Base-by-base conservation (phyloP, 2,329 filamentous ascomycete species). In the Cadophora malorum region DNA sequence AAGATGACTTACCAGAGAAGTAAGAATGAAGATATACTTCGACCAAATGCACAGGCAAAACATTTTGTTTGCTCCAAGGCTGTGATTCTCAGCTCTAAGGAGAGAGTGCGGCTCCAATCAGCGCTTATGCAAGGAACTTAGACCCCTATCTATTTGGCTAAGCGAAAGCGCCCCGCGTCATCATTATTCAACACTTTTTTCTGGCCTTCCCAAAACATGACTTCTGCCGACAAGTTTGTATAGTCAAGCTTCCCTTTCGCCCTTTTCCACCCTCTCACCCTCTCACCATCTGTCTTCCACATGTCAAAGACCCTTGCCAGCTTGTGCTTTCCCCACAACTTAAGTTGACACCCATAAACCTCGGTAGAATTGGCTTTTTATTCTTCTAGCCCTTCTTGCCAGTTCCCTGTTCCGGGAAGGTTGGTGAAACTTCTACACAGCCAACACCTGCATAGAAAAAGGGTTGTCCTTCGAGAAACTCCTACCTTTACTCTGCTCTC, bases 241-340 rank as follows among this genome's bases (percentile, higher is more conserved):
- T 59, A 2, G n/a, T 59, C 52, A 33, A 55, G 52, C 28, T 33
- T 55, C 33, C 52, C 52, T 31, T 55, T 33, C 52, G 52, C 28
- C 52, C 52, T 45, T 41, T 45, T 45, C 1, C 33, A 33, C 38
- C 23, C 19, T 2, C 38, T 45, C 35, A 2, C 35, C 41, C 16
- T 45, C 41, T 19, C 41, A 45, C 41, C 41, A 9, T 38, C 35
- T 38, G 9, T 38, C 35, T 38, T 38, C 12, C 63, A 65, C 63
- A 65, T 60, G 63, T 60, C 55, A 60, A 52, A 21, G 6, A 52
- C 41, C n/a, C 28, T 58, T 38, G 55, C 33, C 55, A 38, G 41
- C 38, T 49, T 31, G 23, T 21, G 38, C 35, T 59, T 61, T 61
- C 58, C 31, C 38, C 58, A 61, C 58, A 45, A 28, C 10, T 19